Evolutionary conservation across 1,284 basidiomycete species (phyloP), one percentile per base, ranked within the genome.

Genomic region (Polyporus tsugae): DNA sequence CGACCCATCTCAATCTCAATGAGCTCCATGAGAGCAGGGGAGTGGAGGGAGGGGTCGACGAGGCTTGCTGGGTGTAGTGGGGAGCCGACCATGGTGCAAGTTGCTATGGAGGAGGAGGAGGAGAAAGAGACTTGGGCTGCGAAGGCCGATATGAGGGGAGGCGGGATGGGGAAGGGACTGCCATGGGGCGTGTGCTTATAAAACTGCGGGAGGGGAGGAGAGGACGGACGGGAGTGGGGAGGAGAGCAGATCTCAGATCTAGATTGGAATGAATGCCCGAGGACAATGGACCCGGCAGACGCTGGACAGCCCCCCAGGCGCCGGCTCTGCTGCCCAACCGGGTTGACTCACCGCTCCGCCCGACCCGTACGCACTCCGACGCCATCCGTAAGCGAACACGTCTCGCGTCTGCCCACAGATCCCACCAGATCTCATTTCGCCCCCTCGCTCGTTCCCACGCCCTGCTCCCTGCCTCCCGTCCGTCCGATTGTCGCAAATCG

Each of bases 1-100:
- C 83, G 81, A 66, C 86, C 82, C 67, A 92, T 79, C 79, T 89
- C 88, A 74, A 89, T 77, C 70, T 88, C 85, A 74, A 92, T 80
- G 67, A 93, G 86, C 75, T 90, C 83, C 63, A 91, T 82, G 64
- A 91, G 84, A 33, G 85, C 89, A 25, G 87, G 86, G 2, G 87
- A 87, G 77, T 92, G 91, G 2, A 80, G 75, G 1, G 87, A 77
- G 22, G 89, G 81, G 78, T 91, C 86, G 62, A 92, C 86, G 75
- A 91, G 88, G 74, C 84, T 86, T 2, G 89, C 89, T 39, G 81
- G 84, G 80, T 92, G 89, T 55, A 90, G 68, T 7, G 85, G 80
- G 2, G 75, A 74, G 64, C 68, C 55, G 61, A 63, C 60, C 69
- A 65, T 71, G 62, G 7, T 68, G 64, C 38, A 36, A 64, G 49